Base-by-base conservation (phyloP, 306 rosid species). In the Ziziphus jujuba region DNA sequence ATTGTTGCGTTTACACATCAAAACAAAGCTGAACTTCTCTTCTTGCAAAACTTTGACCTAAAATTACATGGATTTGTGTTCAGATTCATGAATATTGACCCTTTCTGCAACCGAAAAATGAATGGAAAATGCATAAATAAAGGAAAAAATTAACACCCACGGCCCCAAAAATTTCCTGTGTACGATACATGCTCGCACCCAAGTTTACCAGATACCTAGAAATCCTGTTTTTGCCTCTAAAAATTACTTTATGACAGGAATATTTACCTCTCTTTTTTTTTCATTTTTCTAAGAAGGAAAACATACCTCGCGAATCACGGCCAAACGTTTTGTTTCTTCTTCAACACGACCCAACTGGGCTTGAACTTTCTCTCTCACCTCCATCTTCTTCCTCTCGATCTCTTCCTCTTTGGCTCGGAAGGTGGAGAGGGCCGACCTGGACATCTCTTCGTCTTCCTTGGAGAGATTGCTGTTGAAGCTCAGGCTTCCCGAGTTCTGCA, bases 401-500 rank as follows among this genome's bases (percentile, higher is more conserved):
- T 92, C 98, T 65, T 92, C 98, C 72, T 92, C 98, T 24, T 92
- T 92, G 55, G 97, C 98, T 45, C 88, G 65, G 84, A 92, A 92
- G 14, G 87, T 84, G n/a, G 97, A 86, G 2, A 92, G 97, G 43
- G 98, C 97, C 15, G 98, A 87, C 87, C 85, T 79, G 0, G 98
- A 92, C 95, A 92, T 87, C 82, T 92, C 97, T 63, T 92, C 98
- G 71, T 92, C 98, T 76, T 92, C 98, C 78, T 85, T 88, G 0
- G 97, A 93, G 55, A 93, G 71, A 36, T 88, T 89, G 80, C 98
- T 93, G 80, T 84, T 93, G 85, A 93, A 93, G 88, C 98, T 93
- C 0, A 93, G 75, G 67, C 87, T 90, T 12, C 96, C 97, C 0
- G 96, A 81, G 86, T 75, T 93, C 77, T 87, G 97, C n/a, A 84